A percentile compares a stretch with the other conserved stretches of the same genome.
These are phyloP conservation scores for Sarcomyxa edulis DNA, from an alignment of 768 basidiomycete genomes.

Conservation along the genomic window DNA sequence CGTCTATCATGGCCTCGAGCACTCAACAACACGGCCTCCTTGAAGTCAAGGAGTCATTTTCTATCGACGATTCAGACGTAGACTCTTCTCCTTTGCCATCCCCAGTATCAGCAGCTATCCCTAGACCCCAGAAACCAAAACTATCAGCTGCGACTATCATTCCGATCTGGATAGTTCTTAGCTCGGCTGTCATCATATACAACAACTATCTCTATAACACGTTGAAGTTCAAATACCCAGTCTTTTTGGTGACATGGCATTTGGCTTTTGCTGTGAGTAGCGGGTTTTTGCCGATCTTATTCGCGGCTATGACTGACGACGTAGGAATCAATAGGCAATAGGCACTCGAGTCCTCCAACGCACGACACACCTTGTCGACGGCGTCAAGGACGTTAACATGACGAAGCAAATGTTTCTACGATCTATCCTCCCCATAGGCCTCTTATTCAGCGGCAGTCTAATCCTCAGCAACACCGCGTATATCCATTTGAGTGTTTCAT, in stretches of 20 bases:
- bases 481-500: slow-evolving; percentile 85
- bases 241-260: slow-evolving; percentile 91
- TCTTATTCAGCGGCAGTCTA: slow-evolving; percentile 90
- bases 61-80: slow-evolving; percentile 5
- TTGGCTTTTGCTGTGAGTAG: slow-evolving; percentile 56
- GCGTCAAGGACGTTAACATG: slow-evolving; percentile 73
- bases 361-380: slow-evolving; percentile 78
- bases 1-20: slow-evolving; percentile 1
- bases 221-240: slow-evolving; percentile 82
- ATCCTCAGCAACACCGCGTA: slow-evolving; percentile 91
- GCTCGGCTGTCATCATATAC: slow-evolving; percentile 90
- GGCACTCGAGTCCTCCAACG: slow-evolving; percentile 85
- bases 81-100: slow-evolving; percentile 41
- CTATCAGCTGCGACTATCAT: slow-evolving; percentile 70
- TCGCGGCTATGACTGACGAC: slow-evolving; percentile 2
- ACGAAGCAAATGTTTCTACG: slow-evolving; percentile 71
- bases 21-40: slow-evolving; percentile 2
- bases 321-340: slow-evolving; percentile 41
- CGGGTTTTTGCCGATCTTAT: too few relatives aligned
- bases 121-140: slow-evolving; percentile 40
- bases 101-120: slow-evolving; percentile 39
- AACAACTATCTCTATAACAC: slow-evolving; percentile 89
- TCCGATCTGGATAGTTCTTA: slow-evolving; percentile 89
- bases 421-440: slow-evolving; percentile 89
- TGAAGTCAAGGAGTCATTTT: slow-evolving; percentile 5